Percentiles rank a stretch among this genome's conserved stretches.
These are phyloP conservation scores for Alternaria sp. DNA, from an alignment of 2,329 filamentous ascomycete species.

Conservation along the genomic window DNA sequence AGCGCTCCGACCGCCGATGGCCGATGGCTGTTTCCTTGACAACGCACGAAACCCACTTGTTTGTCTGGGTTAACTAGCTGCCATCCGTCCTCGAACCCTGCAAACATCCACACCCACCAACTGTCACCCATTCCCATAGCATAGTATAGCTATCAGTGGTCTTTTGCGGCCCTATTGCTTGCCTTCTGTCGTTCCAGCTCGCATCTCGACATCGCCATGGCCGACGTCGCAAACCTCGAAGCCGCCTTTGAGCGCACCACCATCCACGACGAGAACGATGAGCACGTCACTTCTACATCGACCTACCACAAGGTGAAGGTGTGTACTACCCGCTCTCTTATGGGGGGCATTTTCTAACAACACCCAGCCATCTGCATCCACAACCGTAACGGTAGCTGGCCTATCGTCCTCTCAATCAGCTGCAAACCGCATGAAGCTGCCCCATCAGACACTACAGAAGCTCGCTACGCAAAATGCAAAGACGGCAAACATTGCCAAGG, in stretches of 20 bases:
- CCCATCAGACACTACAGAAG: slow-evolving; percentile 83
- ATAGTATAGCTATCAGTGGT: slow-evolving; percentile 12
- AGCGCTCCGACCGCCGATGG: slow-evolving; percentile 11
- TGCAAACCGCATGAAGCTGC: slow-evolving; percentile 71
- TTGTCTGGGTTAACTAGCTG: slow-evolving; percentile 17
- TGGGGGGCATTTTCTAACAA: slow-evolving; percentile 20
- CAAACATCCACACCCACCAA: slow-evolving; percentile 14
- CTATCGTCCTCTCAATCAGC: slow-evolving; percentile 52
- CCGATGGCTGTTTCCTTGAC: slow-evolving; percentile 13
- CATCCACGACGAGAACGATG: slow-evolving; percentile 84
- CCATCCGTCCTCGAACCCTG: slow-evolving; percentile 5
- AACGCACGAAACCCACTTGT: slow-evolving; percentile 18
- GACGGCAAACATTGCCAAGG: slow-evolving; percentile 60
- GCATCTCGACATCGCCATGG: slow-evolving; percentile 12
- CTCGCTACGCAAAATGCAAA: slow-evolving; percentile 78
- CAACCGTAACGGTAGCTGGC: slow-evolving; percentile 56
- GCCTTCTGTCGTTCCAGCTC: slow-evolving; percentile 14
- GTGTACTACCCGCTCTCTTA: slow-evolving; percentile 16
- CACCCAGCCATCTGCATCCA: slow-evolving; percentile 55
- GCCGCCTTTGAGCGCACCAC: slow-evolving; percentile 88
- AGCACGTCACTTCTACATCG: slow-evolving; percentile 60
- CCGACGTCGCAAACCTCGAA: slow-evolving; percentile 77
- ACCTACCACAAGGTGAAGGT: slow-evolving; percentile 82
- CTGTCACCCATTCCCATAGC: slow-evolving; percentile 13
- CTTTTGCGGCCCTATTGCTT: slow-evolving; percentile 10